Base-by-base conservation (phyloP, 2,329 filamentous ascomycete genomes). In the Cytospora leucostoma region DNA sequence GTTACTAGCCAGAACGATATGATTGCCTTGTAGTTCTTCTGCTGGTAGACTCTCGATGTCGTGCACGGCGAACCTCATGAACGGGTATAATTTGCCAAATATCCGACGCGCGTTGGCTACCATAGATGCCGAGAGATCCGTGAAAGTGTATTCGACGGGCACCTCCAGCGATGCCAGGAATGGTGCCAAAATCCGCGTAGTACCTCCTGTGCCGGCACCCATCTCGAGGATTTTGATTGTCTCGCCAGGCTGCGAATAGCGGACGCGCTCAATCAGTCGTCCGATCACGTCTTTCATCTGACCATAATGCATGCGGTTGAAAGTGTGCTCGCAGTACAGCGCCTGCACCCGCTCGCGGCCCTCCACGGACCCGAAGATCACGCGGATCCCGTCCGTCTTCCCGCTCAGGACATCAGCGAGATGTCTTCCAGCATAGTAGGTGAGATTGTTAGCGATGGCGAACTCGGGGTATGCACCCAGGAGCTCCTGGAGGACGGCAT, bases 81-180 rank as follows among this genome's bases (percentile, higher is more conserved):
- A 70, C 0, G 66, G 66, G 50, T 69, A 67, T 5, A 61, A 44
- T 52, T 66, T 67, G 1, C 34, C 37, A 11, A 71, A 72, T 13
- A 38, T 60, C 38, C 70, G 70, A 1, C 70, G 68, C 1, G 72
- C 72, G 0, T 66, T 64, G 2, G 69, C 70, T 1, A 77, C 73
- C 34, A 78, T 68, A 0, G 71, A 71, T 0, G 70, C 27, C 2
- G 74, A 70, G 1, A 79, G 62, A 44, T 80, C 77, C 0, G 78
- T 78, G 55, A 79, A 77, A 1, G 73, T 76, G 64, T 79, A 79
- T 50, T 72, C 68, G 33, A 76, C 69, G 0, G 71, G 66, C 0
- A 73, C 63, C 8, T 69, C 71, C 3, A 70, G 63, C 0, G 54
- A 35, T 1, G 67, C 68, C 2, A 79, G 68, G 0, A 70, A 34